Evolutionary conservation across 345 rosid genomes (phyloP), one percentile per base, ranked within the genome.

Genomic region (Euphorbia tirucalli): DNA sequence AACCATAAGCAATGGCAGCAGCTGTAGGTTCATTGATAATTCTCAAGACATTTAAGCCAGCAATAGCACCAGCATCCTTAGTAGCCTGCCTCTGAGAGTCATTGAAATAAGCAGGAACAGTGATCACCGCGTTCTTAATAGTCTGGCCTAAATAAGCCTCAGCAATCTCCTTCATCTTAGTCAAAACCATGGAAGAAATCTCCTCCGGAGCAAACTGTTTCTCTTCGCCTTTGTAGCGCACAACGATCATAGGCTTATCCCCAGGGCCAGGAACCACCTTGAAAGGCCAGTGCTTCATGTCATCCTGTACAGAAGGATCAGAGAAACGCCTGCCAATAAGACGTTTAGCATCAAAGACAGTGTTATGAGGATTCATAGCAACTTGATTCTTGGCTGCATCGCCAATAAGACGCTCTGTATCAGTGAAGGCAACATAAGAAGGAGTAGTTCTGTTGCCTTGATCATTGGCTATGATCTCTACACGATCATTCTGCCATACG

Each of bases 251-350:
- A 11, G 75, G 75, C 56, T 72, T 72, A 37, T 72, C 75, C 0
- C 62, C 75, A 11, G 75, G 63, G 43, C 75, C 75, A 5, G 75
- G 19, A 18, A 72, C 54, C 1, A 72, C 70, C 56, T 72, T 72
- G 54, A 72, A 72, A n/a, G 75, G 75, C 75, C 75, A 72, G 55
- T 63, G 75, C 55, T 72, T 72, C 75, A 72, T 72, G 70, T 72
- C 75, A 14, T 68, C 62, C 27, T 72, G 75, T 2, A 72, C 75
- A 7, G 64, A 63, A 24, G 70, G 65, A 16, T 72, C 75, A 14
- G 70, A 72, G 75, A 72, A 72, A 3, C 75, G 61, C 14, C 70
- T 16, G 11, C 75, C 75, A 11, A 72, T 72, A n/a, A 72, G 70
- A 37, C 75, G 69, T n/a, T 72, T 72, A 5, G 70, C 64, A 18